Base-by-base conservation (phyloP, 1,139 yeast genomes). In the Torulaspora globosa region DNA sequence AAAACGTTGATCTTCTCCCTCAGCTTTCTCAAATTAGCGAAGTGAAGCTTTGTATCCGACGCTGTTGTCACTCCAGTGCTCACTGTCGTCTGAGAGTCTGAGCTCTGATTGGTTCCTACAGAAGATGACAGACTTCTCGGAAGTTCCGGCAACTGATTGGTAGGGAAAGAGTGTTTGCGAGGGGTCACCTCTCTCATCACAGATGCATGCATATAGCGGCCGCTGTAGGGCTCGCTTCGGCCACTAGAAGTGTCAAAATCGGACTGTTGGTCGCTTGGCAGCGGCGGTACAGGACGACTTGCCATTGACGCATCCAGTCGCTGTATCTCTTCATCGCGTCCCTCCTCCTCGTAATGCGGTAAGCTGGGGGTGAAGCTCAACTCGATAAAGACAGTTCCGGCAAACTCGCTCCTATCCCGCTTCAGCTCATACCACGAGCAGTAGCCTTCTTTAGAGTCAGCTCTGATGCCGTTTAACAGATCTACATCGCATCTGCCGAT, bases 301-400 rank as follows among this genome's bases (percentile, higher is more conserved):
- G 57, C 62, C 34, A 58, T 55, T 0, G 65, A 54, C 3, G 59
- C 54, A 46, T 68, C 62, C 44, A 60, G 39, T 40, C 56, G 36
- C 24, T 49, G 56, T 7, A 50, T 39, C 11, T 49, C 50, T 30
- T 44, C 51, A 23, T 35, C 46, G 21, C 45, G 43, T 41, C 33
- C 50, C 29, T 49, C 52, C 27, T 26, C 47, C 12, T 35, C 39
- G 23, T 48, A 34, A 36, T 44, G 47, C 19, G 80, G 82, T 1
- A 78, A 74, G 14, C 74, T 67, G 0, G 96, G 94, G 61, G 87
- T 88, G 60, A 87, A 92, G 0, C 97, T 88, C 84, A 92, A 83
- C 60, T 92, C 97, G 45, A 94, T 69, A 65, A 83, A 90, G 1
- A 92, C 79, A 67, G 80, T 86, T 1, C 98, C 98, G 1, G 97